phyloP scores from a whole-genome alignment of 495 filamentous ascomycete species.

The Hypoxylon rickii region DNA sequence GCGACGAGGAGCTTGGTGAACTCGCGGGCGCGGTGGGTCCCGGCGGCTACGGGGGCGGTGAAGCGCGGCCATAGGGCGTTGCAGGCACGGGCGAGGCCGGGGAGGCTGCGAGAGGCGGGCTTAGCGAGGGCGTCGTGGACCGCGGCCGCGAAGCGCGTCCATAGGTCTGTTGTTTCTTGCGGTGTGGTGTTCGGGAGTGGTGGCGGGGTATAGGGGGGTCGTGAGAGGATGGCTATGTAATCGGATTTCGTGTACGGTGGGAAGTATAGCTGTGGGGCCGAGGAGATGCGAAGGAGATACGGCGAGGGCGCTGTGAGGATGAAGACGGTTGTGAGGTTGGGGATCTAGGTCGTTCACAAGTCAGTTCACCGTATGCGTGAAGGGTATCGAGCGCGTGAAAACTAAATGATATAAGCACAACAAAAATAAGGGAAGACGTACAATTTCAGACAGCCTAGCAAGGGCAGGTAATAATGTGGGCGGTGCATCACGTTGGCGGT shows the following conservation, averaged over 20 bases:
- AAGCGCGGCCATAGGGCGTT: slow-evolving; percentile 71
- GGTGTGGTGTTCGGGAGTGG: slow-evolving; percentile 45
- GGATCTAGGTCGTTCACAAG: slow-evolving; percentile 63
- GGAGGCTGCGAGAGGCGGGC: slow-evolving; percentile 66
- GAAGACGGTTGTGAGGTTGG: slow-evolving; percentile 75
- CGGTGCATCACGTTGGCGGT: slow-evolving; percentile 79
- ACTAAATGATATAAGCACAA: not conserved
- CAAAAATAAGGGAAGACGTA: slow-evolving; percentile 47
- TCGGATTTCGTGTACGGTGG: slow-evolving; percentile 82
- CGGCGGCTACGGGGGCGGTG: slow-evolving; percentile 65
- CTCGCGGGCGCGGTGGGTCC: slow-evolving; percentile 71
- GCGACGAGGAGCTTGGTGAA: slow-evolving; percentile 80
- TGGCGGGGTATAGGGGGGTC: slow-evolving; percentile 37
- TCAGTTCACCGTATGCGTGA: not conserved
- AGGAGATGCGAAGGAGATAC: slow-evolving; percentile 69
- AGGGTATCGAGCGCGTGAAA: no score
- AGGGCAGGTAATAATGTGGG: slow-evolving; percentile 83
- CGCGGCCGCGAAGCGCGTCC: slow-evolving; percentile 74
- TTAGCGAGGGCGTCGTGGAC: slow-evolving; percentile 75
- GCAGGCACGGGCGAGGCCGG: slow-evolving; percentile 61
- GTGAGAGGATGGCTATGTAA: slow-evolving; percentile 71
- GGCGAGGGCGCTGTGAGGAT: slow-evolving; percentile 75
- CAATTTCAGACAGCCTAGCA: slow-evolving; percentile 76
- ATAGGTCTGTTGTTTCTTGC: slow-evolving; percentile 65
- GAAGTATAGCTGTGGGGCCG: slow-evolving; percentile 81